A percentile compares a stretch with the other conserved stretches of the same genome.
These are phyloP conservation scores for Zostera marina DNA, from an alignment of 116 monocot genomes.

Conservation along the genomic window DNA sequence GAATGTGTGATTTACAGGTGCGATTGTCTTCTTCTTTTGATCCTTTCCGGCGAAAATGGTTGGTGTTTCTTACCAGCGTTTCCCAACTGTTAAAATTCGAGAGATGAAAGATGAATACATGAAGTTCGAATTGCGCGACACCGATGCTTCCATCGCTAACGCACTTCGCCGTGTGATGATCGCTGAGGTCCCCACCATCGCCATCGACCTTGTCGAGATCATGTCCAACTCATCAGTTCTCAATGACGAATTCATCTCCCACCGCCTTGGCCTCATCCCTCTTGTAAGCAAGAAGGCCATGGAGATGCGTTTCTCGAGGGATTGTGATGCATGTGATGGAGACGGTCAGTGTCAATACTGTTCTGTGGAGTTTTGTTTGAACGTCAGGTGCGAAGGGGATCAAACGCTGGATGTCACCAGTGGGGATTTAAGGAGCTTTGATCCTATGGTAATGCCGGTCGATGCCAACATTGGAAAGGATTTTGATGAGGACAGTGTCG, in stretches of 20 bases:
- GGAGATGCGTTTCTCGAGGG: conserved; percentile 92
- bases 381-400: conserved; percentile 62
- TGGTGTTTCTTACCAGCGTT: conserved; percentile 61
- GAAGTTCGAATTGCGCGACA: conserved; percentile 91
- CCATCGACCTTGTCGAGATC: conserved; percentile 96
- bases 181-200: conserved; percentile 85
- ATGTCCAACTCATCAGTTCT: conserved; percentile 88
- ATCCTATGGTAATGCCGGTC: conserved; percentile 47
- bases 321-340: conserved; percentile 91
- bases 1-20: no score
- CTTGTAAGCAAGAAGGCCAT: conserved; percentile 61
- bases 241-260: conserved; percentile 98
- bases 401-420: conserved; percentile 90
- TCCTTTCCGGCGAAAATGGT: conserved; percentile 6
- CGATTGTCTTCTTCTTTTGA: no score
- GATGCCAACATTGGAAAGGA: conserved; percentile 17
- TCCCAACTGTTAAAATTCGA: conserved; percentile 56
- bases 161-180: conserved; percentile 95
- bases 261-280: conserved; percentile 87
- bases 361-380: conserved; percentile 85
- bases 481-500: neutral
- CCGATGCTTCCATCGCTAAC: conserved; percentile 90
- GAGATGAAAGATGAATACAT: conserved; percentile 80
- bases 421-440: conserved; percentile 45
- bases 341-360: conserved; percentile 88